These are phyloP conservation scores for Chlorophyllum brunneum DNA, from an alignment of 768 basidiomycete genomes.

Conservation along the genomic window DNA sequence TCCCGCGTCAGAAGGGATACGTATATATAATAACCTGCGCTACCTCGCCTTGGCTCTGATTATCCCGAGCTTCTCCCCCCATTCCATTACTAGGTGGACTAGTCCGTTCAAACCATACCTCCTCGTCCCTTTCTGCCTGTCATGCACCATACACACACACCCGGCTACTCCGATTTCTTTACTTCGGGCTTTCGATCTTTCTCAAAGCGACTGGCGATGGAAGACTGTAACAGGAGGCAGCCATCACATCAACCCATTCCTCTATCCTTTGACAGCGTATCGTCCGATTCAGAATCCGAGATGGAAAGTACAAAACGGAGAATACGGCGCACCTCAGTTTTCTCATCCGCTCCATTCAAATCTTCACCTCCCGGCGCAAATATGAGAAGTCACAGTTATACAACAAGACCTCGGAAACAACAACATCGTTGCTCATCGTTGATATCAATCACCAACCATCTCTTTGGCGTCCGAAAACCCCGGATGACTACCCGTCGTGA, in stretches of 20 bases:
- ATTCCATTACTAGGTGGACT: too few relatives aligned
- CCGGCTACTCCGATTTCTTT: slow-evolving; percentile 46
- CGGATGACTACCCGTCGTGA: background rate
- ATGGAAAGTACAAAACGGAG: background rate
- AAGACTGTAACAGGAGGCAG: background rate
- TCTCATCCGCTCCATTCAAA: slow-evolving; percentile 25
- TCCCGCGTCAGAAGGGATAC: background rate
- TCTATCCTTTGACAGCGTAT: background rate
- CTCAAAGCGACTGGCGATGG: slow-evolving; percentile 19
- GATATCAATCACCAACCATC: slow-evolving; percentile 1
- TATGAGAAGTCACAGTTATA: slow-evolving; percentile 1
- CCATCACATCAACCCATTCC: background rate
- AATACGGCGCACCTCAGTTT: background rate
- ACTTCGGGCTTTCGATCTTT: slow-evolving; percentile 41
- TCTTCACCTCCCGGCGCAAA: slow-evolving; percentile 23
- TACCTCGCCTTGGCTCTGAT: background rate
- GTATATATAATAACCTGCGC: slow-evolving; percentile 9
- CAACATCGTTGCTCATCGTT: background rate
- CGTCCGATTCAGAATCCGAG: background rate
- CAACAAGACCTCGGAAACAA: slow-evolving; percentile 12
- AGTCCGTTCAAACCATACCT: background rate
- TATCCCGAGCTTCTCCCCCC: too few relatives aligned
- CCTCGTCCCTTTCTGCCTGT: background rate
- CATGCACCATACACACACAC: slow-evolving; percentile 14
- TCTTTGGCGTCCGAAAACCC: slow-evolving; percentile 2